These are phyloP conservation scores for Prunus persica DNA, from an alignment of 306 rosid genomes.

Conservation along the genomic window DNA sequence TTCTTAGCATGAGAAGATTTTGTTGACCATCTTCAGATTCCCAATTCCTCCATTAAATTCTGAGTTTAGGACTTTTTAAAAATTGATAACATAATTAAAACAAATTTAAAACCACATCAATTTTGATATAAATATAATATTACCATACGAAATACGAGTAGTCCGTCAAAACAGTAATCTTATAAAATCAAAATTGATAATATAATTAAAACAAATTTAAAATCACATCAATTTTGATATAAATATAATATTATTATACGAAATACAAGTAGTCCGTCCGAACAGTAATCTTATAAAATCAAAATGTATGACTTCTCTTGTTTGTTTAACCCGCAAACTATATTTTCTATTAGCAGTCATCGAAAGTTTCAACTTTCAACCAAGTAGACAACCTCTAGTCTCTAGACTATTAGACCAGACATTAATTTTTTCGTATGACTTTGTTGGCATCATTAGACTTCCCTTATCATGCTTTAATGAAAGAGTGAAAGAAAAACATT, in stretches of 20 bases:
- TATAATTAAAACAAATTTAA: no score
- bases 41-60: neutral
- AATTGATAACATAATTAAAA: no score
- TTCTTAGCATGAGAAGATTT: neutral
- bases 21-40: neutral
- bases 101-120: no score
- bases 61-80: no score
- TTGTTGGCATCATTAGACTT: neutral
- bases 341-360: neutral
- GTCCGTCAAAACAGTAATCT: no score
- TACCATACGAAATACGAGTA: no score
- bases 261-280: no score
- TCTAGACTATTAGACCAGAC: neutral
- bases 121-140: no score
- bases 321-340: neutral
- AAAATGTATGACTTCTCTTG: neutral
- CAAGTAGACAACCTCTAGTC: neutral
- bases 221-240: no score
- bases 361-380: conserved; percentile 7
- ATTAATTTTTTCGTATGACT: neutral
- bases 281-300: no score
- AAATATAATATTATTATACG: no score
- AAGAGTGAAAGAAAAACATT: neutral
- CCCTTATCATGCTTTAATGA: neutral
- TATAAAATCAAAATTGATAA: neutral